phyloP scores from a whole-genome alignment of 1,284 basidiomycete genomes.

The Melampsora larici-populina region DNA sequence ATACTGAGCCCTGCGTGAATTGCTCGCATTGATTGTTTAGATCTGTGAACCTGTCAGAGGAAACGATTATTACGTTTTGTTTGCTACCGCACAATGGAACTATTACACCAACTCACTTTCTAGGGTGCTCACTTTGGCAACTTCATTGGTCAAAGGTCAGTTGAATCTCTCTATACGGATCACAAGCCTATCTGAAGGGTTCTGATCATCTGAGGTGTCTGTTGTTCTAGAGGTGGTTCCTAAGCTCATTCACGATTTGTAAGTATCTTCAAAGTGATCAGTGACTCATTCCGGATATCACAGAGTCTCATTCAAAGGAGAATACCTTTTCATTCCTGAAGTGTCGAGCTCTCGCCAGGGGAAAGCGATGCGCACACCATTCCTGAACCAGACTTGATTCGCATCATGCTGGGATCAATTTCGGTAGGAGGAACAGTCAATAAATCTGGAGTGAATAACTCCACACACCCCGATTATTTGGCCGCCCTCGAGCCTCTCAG shows the following conservation, averaged over 20 bases:
- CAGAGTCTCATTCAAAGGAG: neutral
- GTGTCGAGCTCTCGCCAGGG: constrained; percentile 18
- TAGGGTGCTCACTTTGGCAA: neutral
- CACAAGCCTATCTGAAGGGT: neutral
- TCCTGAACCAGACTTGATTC: constrained; percentile 34
- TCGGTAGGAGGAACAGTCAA: constrained; percentile 30
- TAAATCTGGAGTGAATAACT: constrained; percentile 3
- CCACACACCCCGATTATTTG: constrained; percentile 22
- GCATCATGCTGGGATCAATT: constrained; percentile 24
- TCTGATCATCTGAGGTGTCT: neutral
- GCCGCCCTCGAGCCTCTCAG: constrained; percentile 32
- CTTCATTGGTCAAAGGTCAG: constrained; percentile 13
- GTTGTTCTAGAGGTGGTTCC: constrained; percentile 19
- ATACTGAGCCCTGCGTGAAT: neutral
- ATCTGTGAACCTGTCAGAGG: neutral
- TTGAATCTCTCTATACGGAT: neutral
- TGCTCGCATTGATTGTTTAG: neutral
- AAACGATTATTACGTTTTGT: constrained; percentile 31
- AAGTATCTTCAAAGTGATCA: neutral
- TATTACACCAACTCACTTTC: constrained; percentile 35
- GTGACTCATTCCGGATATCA: neutral
- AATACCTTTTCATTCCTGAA: neutral
- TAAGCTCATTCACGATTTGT: constrained; percentile 30
- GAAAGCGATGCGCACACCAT: constrained; percentile 12
- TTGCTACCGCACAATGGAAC: constrained; percentile 35